Conservation (phyloP, 805 yeast genomes). For the Starmerella davenportii region DNA sequence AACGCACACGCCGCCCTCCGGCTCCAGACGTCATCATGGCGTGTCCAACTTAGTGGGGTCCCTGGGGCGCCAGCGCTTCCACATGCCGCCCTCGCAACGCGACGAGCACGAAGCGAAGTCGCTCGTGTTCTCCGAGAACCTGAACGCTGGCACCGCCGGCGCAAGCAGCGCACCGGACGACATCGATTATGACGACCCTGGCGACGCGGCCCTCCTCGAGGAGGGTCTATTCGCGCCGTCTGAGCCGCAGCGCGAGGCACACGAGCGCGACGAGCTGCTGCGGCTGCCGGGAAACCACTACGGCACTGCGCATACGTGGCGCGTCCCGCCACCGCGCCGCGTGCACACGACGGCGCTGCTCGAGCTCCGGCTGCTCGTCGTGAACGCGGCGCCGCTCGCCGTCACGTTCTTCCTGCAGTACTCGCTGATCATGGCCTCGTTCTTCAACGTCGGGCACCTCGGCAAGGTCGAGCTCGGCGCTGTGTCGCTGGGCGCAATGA, state of each 20-base stretch:
- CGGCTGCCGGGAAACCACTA: slow-evolving; percentile 12
- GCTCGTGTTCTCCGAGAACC: slow-evolving; percentile 9
- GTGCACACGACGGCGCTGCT: neutral
- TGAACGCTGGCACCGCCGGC: slow-evolving; percentile 1
- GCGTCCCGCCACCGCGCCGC: neutral
- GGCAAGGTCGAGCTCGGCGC: slow-evolving; percentile 72
- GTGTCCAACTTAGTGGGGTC: slow-evolving; percentile 14
- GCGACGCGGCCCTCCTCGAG: slow-evolving; percentile 17
- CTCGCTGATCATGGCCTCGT: slow-evolving; percentile 57
- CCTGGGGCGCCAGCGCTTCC: slow-evolving; percentile 13
- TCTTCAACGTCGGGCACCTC: slow-evolving; percentile 65
- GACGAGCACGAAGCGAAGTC: slow-evolving; percentile 8
- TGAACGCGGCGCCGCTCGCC: slow-evolving; percentile 35
- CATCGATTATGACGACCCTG: slow-evolving; percentile 8
- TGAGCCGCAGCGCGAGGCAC: slow-evolving; percentile 18
- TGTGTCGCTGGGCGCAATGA: slow-evolving; percentile 67
- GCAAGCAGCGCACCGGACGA: neutral
- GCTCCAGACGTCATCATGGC: neutral
- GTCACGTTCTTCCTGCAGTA: slow-evolving; percentile 55
- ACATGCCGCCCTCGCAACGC: slow-evolving; percentile 5
- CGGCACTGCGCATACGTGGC: neutral
- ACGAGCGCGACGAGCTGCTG: slow-evolving; percentile 21
- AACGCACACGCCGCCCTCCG: too few species aligned
- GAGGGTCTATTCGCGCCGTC: slow-evolving; percentile 17
- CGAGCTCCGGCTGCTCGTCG: slow-evolving; percentile 19